Evolutionary conservation across 768 basidiomycete species (phyloP), one percentile per base, ranked within the genome.

Genomic region (Suillus brevipes): DNA sequence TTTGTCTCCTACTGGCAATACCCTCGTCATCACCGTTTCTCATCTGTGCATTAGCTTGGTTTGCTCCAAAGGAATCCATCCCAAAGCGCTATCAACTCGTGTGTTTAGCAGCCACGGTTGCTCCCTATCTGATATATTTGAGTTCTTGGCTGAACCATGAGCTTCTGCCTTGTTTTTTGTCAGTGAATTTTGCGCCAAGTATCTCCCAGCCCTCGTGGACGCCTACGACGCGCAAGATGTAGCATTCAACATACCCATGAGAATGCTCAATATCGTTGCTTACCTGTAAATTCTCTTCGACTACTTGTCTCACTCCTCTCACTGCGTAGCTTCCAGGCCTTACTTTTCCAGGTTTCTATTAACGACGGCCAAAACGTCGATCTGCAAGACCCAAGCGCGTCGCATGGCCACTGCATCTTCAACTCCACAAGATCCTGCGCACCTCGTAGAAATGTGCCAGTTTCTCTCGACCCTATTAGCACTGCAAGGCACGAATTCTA

Each of bases 271-370:
- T 65, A 65, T 69, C 38, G 65, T 81, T 57, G 70, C 73, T 8
- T 72, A 78, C 61, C 78, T 78, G 80, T 79, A 68, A 62, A 36
- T 47, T 61, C 25, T 55, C 43, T 53, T n/a, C 40, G n/a, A 16
- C 20, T 25, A 18, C 23, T 45, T 58, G 28, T 45, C 38, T 9
- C 6, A 18, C 25, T 49, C 37, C 37, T 38, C 23, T 62, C 60
- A 60, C 14, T 31, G 23, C 6, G 25, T 14, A 40, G 13, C 25
- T 43, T 61, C 14, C 57, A 81, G 82, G 2, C 76, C 81, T 12
- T 81, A 83, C 67, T 82, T 81, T 64, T 67, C 77, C 42, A 80
- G 81, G 36, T 82, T 78, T 64, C 65, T 73, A 38, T 75, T 67
- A 23, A 77, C 70, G 4, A 65, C 73, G 8, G 76, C 72, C 18